phyloP scores from a whole-genome alignment of 768 basidiomycete genomes.

The Galerina marginata region DNA sequence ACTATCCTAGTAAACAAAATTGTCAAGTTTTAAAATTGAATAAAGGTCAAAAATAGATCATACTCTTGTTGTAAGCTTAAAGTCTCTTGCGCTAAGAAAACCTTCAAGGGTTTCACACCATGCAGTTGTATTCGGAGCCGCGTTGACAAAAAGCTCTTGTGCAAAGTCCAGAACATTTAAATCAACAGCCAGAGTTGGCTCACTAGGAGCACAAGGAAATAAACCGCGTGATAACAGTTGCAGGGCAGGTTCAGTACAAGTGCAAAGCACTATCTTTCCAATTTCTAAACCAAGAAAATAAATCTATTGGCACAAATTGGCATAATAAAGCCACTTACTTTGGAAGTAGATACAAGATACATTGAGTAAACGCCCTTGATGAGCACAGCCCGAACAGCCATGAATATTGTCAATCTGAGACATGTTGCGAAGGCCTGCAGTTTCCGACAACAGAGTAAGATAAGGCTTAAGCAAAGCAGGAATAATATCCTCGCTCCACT shows the following conservation, averaged over 20 bases:
- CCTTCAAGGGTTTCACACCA: not conserved
- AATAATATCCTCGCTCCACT: conserved; percentile 12
- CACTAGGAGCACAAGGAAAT: not conserved
- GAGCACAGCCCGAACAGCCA: not conserved
- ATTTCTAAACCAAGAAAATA: not conserved
- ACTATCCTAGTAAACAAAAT: not conserved
- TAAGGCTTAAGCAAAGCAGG: not conserved
- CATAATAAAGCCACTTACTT: not conserved
- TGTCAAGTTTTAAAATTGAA: not conserved
- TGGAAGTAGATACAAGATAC: not conserved
- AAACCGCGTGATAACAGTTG: not conserved
- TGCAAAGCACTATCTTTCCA: not conserved
- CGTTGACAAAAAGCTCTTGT: not conserved
- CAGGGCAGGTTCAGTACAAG: not conserved
- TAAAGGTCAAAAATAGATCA: not conserved
- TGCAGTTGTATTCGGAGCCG: not conserved
- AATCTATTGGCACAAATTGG: not conserved
- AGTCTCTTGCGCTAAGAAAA: not conserved
- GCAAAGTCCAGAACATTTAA: not conserved
- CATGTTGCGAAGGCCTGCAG: not conserved
- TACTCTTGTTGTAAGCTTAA: not conserved
- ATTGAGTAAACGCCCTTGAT: not conserved
- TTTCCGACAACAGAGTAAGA: not conserved
- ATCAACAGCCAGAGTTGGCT: not conserved
- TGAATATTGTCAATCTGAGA: not conserved